Evolutionary conservation across 352 stramenopile species (phyloP).

Genomic region (Phytophthora kernoviae): DNA sequence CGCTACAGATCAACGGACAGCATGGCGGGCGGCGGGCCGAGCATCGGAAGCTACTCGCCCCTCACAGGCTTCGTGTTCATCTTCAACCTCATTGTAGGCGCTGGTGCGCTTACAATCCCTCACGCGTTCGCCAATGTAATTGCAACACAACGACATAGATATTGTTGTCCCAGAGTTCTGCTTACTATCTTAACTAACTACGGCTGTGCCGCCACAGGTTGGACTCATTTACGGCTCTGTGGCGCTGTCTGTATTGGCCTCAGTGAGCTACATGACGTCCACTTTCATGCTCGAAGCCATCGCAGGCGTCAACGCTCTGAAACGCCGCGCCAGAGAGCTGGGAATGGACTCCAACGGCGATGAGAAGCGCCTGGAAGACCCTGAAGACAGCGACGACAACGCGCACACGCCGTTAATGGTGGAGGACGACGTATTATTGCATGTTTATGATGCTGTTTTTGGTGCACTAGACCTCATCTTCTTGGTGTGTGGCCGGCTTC

Average conservation of each 20-base stretch:
- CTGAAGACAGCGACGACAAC: constrained; percentile 45
- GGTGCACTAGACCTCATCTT: constrained; percentile 16
- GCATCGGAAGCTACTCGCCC: constrained; percentile 80
- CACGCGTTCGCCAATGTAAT: constrained; percentile 82
- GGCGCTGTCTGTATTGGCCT: constrained; percentile 58
- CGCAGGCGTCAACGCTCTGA: constrained; percentile 78
- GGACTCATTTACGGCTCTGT: constrained; percentile 79
- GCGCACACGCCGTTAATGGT: constrained; percentile 78
- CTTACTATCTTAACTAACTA: not conserved
- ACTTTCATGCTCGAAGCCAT: constrained; percentile 90
- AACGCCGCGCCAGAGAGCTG: constrained; percentile 53
- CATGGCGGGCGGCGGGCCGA: constrained; percentile 53
- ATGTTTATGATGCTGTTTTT: not conserved
- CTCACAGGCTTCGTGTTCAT: constrained; percentile 91
- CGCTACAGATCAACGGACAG: not conserved
- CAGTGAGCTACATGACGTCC: constrained; percentile 80
- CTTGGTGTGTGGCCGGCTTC: constrained; percentile 12
- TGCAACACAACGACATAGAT: not conserved
- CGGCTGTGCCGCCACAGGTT: constrained; percentile 33
- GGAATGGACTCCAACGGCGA: constrained; percentile 30
- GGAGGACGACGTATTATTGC: constrained; percentile 62
- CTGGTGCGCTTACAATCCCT: constrained; percentile 85
- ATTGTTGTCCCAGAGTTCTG: too few species aligned
- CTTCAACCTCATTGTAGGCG: constrained; percentile 91
- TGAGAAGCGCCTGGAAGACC: constrained; percentile 34